Evolutionary conservation across 2,329 filamentous ascomycete species (phyloP), one percentile per base, ranked within the genome.

Genomic region (Pseudogymnoascus sp.): DNA sequence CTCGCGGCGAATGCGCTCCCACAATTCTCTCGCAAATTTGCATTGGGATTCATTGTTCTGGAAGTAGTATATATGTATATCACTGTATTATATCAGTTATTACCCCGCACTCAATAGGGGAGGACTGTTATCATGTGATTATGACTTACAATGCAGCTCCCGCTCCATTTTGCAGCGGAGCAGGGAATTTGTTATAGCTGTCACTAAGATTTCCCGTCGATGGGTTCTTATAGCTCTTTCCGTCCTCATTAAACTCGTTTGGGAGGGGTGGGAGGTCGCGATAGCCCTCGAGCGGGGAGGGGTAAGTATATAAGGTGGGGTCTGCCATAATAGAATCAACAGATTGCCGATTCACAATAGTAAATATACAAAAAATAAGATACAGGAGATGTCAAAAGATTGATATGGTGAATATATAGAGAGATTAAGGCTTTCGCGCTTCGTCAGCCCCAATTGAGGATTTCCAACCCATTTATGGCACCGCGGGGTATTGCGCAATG

Each of bases 51-150:
- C 72, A 64, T 87, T 87, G 47, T 77, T 79, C 69, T 86, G 83
- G 65, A 86, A 83, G 73, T 91, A 90, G 75, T 96, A 96, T 68
- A 96, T 86, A 73, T 96, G 92, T 13, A 95, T 75, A 71, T 96
- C 92, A 66, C 82, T 85, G 36, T 39, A 21, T 24, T 29, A 40
- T 33, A 17, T 61, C 50, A 41, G 39, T 47, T 60, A 54, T 21
- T 17, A 33, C 33, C 29, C 47, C 44, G 31, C n/a, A 17, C 13
- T 2, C 44, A 11, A 11, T 9, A 2, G n/a, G 26, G 44, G 17
- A 54, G 29, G 33, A 15, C 24, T 50, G 15, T n/a, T 60, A 33
- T 33, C 59, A 60, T 29, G 40, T 60, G 59, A 9, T 35, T 58
- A 17, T 54, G 33, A 76, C 81, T 72, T 64, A 85, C 83, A 96